Conservation (phyloP, 345 rosid genomes). For the Eucalyptus curtisii region DNA sequence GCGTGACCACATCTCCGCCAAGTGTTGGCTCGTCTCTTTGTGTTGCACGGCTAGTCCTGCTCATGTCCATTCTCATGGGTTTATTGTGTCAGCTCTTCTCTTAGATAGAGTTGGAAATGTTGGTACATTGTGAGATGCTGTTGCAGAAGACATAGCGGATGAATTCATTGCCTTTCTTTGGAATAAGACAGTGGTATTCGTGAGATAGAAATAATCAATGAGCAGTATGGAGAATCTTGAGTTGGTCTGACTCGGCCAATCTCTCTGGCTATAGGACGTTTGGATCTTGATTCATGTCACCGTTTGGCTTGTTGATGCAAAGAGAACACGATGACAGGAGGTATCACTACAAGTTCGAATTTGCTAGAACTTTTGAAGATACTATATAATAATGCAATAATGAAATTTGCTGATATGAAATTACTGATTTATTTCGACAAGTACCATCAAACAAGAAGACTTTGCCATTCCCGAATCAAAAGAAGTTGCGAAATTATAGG, state of each 20-base stretch:
- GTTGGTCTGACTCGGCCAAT: neutral
- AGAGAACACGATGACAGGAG: too few relatives aligned
- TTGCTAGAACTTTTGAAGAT: too few relatives aligned
- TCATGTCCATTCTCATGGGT: neutral
- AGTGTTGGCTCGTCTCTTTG: neutral
- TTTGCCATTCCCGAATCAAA: too few relatives aligned
- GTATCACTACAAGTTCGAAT: too few relatives aligned
- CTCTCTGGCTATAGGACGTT: too few relatives aligned
- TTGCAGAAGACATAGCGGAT: neutral
- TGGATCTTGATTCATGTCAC: neutral
- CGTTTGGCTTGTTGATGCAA: neutral
- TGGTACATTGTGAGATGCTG: neutral
- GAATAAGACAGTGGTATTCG: neutral
- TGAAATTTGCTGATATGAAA: too few relatives aligned
- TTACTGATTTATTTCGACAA: too few relatives aligned
- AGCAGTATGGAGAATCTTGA: neutral
- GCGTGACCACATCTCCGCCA: neutral
- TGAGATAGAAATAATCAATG: neutral
- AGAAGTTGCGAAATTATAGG: fast-evolving
- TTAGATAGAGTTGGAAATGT: neutral
- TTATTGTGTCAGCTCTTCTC: neutral
- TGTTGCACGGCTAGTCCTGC: neutral
- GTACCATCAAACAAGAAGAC: too few relatives aligned
- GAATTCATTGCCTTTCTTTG: neutral
- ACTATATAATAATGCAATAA: too few relatives aligned